Evolutionary conservation across 805 yeast genomes (phyloP).

Genomic region (Sugiyamaella marilandica): DNA sequence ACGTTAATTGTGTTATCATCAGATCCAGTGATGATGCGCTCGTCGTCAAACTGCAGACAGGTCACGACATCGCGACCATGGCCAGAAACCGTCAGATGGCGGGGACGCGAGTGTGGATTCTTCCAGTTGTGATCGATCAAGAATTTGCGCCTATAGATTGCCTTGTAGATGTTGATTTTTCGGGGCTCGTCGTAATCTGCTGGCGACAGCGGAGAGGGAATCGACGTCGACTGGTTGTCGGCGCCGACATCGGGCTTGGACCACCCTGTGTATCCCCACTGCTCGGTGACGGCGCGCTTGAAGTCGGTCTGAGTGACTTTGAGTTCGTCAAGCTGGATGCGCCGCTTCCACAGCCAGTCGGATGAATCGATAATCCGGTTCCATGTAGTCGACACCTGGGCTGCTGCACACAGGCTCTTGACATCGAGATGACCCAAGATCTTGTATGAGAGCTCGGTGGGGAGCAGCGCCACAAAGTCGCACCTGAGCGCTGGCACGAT

Average conservation of each 20-base stretch:
- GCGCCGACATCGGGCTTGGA: conserved; percentile 5
- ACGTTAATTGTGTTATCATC: conserved; percentile 81
- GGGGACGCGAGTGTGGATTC: conserved; percentile 64
- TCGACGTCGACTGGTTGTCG: neutral
- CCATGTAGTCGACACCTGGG: conserved; percentile 71
- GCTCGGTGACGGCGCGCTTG: conserved; percentile 32
- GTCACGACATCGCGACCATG: conserved; percentile 85
- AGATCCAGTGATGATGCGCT: conserved; percentile 86
- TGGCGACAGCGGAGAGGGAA: conserved; percentile 15
- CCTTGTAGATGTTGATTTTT: conserved; percentile 40
- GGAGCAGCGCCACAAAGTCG: conserved; percentile 67
- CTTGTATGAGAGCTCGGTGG: conserved; percentile 65
- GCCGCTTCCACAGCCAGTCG: conserved; percentile 62
- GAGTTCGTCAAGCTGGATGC: conserved; percentile 59
- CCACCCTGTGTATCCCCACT: conserved; percentile 35
- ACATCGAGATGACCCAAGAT: conserved; percentile 64
- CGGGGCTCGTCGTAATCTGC: conserved; percentile 19
- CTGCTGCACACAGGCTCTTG: conserved; percentile 52
- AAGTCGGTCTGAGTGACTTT: conserved; percentile 32
- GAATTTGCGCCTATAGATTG: conserved; percentile 56
- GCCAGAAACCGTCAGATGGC: conserved; percentile 58
- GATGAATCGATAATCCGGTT: conserved; percentile 54
- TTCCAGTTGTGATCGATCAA: conserved; percentile 72
- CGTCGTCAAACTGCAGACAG: conserved; percentile 88
- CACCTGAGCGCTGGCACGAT: conserved; percentile 57